Conservation (phyloP, 805 yeast species). For the Peterozyma xylosa region DNA sequence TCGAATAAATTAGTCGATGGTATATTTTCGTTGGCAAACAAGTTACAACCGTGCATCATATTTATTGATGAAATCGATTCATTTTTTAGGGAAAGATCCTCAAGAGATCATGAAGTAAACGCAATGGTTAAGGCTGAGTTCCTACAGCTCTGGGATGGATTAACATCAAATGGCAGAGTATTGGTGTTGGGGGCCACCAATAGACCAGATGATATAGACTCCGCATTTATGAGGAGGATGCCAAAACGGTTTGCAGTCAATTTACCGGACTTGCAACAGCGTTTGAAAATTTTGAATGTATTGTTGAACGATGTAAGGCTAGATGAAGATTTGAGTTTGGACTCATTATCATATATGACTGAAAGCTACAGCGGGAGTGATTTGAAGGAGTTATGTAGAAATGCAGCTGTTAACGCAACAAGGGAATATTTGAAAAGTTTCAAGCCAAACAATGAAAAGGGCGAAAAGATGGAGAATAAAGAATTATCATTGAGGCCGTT, state of each 20-base stretch:
- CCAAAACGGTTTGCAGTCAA: constrained; percentile 82
- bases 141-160: constrained; percentile 97
- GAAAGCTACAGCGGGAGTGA: constrained; percentile 87
- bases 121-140: constrained; percentile 93
- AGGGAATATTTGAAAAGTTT: constrained; percentile 59
- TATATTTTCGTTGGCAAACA: constrained; percentile 79
- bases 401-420: constrained; percentile 86
- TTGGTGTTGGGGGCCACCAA: constrained; percentile 93
- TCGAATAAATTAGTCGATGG: constrained; percentile 92
- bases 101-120: constrained; percentile 90
- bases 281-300: constrained; percentile 63
- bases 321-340: constrained; percentile 54
- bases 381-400: constrained; percentile 82
- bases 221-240: constrained; percentile 86
- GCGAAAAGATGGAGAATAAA: constrained; percentile 26
- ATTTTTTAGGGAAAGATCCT: constrained; percentile 76
- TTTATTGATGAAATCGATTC: constrained; percentile 97
- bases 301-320: constrained; percentile 58
- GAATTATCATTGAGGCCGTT: constrained; percentile 53
- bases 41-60: constrained; percentile 88
- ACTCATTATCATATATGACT: constrained; percentile 53
- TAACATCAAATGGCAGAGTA: constrained; percentile 66
- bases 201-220: constrained; percentile 84
- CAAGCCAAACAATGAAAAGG: constrained; percentile 42
- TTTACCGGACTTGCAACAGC: constrained; percentile 61